phyloP scores from a whole-genome alignment of 2,329 filamentous ascomycete species.

The Aspergillus ochraceus region DNA sequence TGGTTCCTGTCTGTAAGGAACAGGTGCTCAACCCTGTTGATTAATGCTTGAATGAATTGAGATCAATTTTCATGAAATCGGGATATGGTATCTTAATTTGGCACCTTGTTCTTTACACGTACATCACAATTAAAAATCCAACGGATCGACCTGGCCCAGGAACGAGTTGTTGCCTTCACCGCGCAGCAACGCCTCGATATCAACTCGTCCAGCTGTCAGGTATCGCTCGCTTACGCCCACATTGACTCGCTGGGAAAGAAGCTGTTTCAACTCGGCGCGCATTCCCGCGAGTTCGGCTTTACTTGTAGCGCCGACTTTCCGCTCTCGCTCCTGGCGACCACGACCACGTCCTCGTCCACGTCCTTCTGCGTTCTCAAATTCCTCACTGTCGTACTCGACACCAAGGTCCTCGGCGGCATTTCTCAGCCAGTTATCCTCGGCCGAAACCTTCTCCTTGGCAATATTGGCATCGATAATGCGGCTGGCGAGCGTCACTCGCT shows the following conservation, averaged over 20 bases:
- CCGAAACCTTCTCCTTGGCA: slow-evolving; percentile 82
- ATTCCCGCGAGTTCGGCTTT: slow-evolving; percentile 73
- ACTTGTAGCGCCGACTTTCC: slow-evolving; percentile 63
- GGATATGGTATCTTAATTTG: background rate
- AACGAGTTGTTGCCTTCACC: slow-evolving; percentile 65
- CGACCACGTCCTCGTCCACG: slow-evolving; percentile 63
- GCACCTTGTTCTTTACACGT: slow-evolving; percentile 5
- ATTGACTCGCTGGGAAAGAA: slow-evolving; percentile 76
- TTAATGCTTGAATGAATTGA: too few species aligned
- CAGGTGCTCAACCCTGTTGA: too few species aligned
- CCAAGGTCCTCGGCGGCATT: slow-evolving; percentile 88
- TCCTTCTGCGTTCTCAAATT: slow-evolving; percentile 65
- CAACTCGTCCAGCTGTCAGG: slow-evolving; percentile 72
- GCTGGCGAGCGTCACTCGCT: slow-evolving; percentile 78
- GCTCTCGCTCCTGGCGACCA: slow-evolving; percentile 73
- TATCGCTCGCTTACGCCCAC: slow-evolving; percentile 86
- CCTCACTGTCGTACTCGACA: slow-evolving; percentile 89
- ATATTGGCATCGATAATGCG: slow-evolving; percentile 77
- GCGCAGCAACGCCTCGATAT: slow-evolving; percentile 71
- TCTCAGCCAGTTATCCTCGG: slow-evolving; percentile 81
- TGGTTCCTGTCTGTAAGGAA: too few species aligned
- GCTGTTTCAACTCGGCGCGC: slow-evolving; percentile 68
- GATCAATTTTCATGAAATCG: background rate
- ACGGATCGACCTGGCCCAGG: slow-evolving; percentile 55
- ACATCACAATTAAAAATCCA: slow-evolving; percentile 36